Base-by-base conservation (phyloP, 805 yeast species). In the Saturnispora galanensis region DNA sequence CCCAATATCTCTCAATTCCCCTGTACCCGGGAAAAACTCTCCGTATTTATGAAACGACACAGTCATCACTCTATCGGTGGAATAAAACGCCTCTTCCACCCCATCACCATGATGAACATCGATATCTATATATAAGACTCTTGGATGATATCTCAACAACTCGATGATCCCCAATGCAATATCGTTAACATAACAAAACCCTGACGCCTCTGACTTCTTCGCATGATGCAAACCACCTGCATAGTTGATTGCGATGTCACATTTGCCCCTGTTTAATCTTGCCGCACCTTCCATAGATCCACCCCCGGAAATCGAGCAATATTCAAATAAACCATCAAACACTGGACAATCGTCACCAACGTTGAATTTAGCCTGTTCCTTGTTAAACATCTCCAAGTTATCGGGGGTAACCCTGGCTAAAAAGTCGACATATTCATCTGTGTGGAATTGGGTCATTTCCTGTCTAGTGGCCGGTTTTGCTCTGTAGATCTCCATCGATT, bases 381-480 rank as follows among this genome's bases (percentile, higher is more conserved):
- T 86, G 52, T 84, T 76, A 59, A 88, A 86, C 71, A 81, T 67
- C 49, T 87, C 94, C 63, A 87, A 71, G 60, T 87, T 89, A 61
- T 89, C 97, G 7, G 97, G 97, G 12, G 95, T 80, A 31, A 86
- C 96, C 46, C 96, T 71, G 39, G 88, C 80, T 50, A 89, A 67
- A 59, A 93, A 93, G 63, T 93, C 97, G 47, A 93, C 82, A 63
- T 93, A 93, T 64, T 93, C 98, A 64, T 93, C 97, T 2, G 97
- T 87, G 64, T 93, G 98, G 65, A 93, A 90, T 66, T 90, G 97
- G 56, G 95, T 84, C 96, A 93, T 87, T 59, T 93, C 98, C 65
- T 90, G 96, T 60, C 86, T 84, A 13, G 97, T 89, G 35, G 98
- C 98, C 1, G 97, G 96, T 63, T 88, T 89, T 36, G 97, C 97